These are phyloP conservation scores for Phalaenopsis aphrodite DNA, from an alignment of 106 monocot species.

Conservation along the genomic window DNA sequence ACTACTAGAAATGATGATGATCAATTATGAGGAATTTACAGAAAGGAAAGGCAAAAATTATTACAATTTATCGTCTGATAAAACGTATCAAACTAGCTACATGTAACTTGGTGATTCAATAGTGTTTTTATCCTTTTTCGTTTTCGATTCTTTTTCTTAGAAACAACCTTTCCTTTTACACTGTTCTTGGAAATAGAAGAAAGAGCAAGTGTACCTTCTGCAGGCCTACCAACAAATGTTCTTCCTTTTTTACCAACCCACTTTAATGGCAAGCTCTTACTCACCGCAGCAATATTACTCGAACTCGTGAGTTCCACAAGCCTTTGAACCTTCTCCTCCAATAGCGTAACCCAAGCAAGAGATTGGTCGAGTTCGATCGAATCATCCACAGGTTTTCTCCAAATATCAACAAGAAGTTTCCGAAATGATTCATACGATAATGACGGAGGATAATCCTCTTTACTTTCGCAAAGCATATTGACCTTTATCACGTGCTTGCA, in stretches of 20 bases:
- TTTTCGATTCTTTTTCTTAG: conserved; percentile 45
- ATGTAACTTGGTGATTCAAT: background rate
- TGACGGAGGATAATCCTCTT: conserved; percentile 35
- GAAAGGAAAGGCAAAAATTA: background rate
- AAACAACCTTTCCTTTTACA: conserved; percentile 13
- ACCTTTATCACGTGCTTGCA: conserved; percentile 96
- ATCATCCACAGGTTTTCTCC: conserved; percentile 67
- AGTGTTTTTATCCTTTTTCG: conserved; percentile 32
- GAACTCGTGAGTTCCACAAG: conserved; percentile 54
- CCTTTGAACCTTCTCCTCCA: conserved; percentile 45
- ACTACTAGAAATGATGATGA: too few species aligned
- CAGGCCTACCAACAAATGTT: conserved; percentile 40
- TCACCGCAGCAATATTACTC: conserved; percentile 44
- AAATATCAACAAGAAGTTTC: conserved; percentile 44
- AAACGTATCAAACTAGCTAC: background rate
- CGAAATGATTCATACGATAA: conserved; percentile 55
- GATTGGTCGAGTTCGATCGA: conserved; percentile 72
- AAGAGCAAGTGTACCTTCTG: conserved; percentile 21
- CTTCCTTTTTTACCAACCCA: conserved; percentile 68
- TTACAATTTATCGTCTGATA: background rate
- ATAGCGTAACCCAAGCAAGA: conserved; percentile 58
- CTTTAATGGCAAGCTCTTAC: conserved; percentile 46
- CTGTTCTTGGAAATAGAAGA: conserved; percentile 10
- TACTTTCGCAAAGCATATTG: conserved; percentile 39
- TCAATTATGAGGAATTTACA: too few species aligned